phyloP scores from a whole-genome alignment of 2,329 filamentous ascomycete species.

The Aspergillus alliaceus region DNA sequence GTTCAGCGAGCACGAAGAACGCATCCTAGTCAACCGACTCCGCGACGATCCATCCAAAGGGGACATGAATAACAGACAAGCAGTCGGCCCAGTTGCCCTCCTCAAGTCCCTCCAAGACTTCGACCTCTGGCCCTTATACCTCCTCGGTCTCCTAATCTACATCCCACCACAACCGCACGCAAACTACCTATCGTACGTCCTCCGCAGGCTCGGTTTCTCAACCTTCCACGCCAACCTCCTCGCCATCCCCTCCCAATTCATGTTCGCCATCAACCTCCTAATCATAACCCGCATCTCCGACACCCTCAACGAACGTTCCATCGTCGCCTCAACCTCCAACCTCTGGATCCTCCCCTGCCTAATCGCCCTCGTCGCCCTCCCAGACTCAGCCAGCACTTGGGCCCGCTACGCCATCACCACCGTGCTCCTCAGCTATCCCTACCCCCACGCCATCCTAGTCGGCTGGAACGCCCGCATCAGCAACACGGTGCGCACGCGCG shows the following conservation, averaged over 20 bases:
- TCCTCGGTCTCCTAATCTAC: constrained; percentile 54
- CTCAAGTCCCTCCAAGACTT: constrained; percentile 52
- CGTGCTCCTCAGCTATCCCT: constrained; percentile 55
- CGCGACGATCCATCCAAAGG: neutral
- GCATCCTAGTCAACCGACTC: neutral
- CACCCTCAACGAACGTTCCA: constrained; percentile 46
- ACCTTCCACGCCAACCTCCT: constrained; percentile 65
- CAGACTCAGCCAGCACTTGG: constrained; percentile 45
- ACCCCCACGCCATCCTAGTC: constrained; percentile 61
- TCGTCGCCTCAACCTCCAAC: constrained; percentile 51
- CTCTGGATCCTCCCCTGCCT: constrained; percentile 63
- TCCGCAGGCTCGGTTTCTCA: constrained; percentile 58
- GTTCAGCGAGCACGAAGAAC: neutral
- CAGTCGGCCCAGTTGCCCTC: neutral
- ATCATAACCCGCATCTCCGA: constrained; percentile 49
- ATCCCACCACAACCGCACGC: constrained; percentile 53
- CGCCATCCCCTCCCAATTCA: constrained; percentile 51
- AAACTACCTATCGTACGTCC: constrained; percentile 60
- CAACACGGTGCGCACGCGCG: constrained; percentile 60
- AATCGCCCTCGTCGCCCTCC: constrained; percentile 49
- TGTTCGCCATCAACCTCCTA: constrained; percentile 42
- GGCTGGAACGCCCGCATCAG: constrained; percentile 63
- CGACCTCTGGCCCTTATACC: constrained; percentile 59
- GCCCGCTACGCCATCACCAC: constrained; percentile 53
- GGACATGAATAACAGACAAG: neutral